Evolutionary conservation across 2,329 filamentous ascomycete genomes (phyloP).

Genomic region (Plenodomus biglobosus): DNA sequence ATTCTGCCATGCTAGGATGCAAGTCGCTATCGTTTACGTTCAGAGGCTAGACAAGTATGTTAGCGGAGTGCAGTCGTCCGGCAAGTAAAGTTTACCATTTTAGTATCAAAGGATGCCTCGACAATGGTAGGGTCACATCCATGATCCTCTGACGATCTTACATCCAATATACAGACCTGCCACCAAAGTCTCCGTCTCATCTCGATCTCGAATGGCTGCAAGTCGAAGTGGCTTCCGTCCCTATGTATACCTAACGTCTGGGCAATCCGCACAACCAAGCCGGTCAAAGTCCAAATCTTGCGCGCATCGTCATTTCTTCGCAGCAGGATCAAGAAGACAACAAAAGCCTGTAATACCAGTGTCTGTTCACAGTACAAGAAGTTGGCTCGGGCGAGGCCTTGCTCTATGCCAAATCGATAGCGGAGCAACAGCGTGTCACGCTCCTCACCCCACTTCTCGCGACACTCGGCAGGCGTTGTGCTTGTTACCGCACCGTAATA

Average conservation of each 20-base stretch:
- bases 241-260: constrained; percentile 63
- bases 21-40: constrained; percentile 61
- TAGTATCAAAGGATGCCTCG: constrained; percentile 62
- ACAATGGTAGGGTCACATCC: constrained; percentile 63
- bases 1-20: constrained; percentile 51
- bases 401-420: constrained; percentile 65
- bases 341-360: constrained; percentile 63
- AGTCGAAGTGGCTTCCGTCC: constrained; percentile 57
- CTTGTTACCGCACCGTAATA: constrained; percentile 62
- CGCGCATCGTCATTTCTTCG: constrained; percentile 55
- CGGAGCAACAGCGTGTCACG: constrained; percentile 53
- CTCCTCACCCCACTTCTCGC: constrained; percentile 54
- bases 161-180: constrained; percentile 61
- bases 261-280: constrained; percentile 60
- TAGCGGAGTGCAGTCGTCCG: not conserved
- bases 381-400: constrained; percentile 64
- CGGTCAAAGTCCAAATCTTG: constrained; percentile 61
- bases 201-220: constrained; percentile 63
- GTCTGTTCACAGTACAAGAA: constrained; percentile 64
- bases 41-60: constrained; percentile 44
- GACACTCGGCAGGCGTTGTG: constrained; percentile 52
- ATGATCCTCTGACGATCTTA: constrained; percentile 63
- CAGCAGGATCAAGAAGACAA: constrained; percentile 61
- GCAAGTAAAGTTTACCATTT: constrained; percentile 40
- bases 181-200: constrained; percentile 63